Conservation (phyloP, 129 eudicot species). For the Ambrosia artemisiifolia region DNA sequence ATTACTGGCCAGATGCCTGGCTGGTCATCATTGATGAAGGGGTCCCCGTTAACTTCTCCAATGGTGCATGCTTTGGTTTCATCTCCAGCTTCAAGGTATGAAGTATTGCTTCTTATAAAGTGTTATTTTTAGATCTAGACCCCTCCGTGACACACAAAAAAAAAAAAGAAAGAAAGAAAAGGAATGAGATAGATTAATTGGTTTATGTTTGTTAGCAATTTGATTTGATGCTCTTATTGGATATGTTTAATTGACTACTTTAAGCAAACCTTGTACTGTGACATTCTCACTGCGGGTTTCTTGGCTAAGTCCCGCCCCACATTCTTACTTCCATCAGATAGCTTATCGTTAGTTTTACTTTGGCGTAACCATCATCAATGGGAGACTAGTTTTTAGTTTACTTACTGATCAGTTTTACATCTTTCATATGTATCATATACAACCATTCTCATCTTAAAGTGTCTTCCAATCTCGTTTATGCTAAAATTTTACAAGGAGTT, state of each 20-base stretch:
- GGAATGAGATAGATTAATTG: neutral
- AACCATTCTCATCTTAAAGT: neutral
- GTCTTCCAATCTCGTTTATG: neutral
- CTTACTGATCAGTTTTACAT: neutral
- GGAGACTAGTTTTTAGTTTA: neutral
- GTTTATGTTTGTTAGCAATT: neutral
- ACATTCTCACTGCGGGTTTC: neutral
- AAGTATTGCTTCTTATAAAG: neutral
- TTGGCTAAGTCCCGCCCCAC: neutral
- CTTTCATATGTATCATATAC: neutral
- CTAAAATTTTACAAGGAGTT: neutral
- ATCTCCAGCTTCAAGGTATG: constrained; percentile 91
- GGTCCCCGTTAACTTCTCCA: constrained; percentile 76
- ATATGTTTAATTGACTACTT: neutral
- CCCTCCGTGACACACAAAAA: neutral
- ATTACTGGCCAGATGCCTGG: constrained; percentile 66
- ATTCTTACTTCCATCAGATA: neutral
- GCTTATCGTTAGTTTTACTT: neutral
- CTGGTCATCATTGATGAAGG: constrained; percentile 90
- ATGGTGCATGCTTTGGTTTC: constrained; percentile 68
- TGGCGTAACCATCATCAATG: neutral
- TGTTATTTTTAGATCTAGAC: neutral
- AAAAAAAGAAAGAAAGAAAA: neutral
- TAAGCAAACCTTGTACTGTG: neutral
- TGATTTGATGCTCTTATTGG: neutral